Evolutionary conservation across 2,329 filamentous ascomycete species (phyloP).

Genomic region (Curvularia verruculosa): DNA sequence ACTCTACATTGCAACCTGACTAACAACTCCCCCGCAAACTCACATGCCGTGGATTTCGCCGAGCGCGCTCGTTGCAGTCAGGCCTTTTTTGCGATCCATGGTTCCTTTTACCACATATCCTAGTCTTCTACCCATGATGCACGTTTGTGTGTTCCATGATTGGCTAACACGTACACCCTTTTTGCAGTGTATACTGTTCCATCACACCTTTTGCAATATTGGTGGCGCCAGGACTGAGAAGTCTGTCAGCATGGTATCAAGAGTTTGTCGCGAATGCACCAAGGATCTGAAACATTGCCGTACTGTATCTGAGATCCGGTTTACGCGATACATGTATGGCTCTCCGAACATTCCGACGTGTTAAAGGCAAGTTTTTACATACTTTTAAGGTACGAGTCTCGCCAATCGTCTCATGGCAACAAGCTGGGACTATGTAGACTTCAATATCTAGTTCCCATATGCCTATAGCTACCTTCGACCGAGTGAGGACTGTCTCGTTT

Average conservation of each 20-base stretch:
- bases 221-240: not conserved
- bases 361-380: not conserved
- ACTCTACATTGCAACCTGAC: not conserved
- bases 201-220: not conserved
- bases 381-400: not conserved
- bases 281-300: not conserved
- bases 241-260: not conserved
- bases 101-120: not conserved
- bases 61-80: not conserved
- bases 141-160: not conserved
- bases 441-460: not conserved
- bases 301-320: not conserved
- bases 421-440: not conserved
- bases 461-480: not conserved
- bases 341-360: not conserved
- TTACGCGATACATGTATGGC: not conserved
- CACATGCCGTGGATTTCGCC: not conserved
- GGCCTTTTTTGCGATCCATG: not conserved
- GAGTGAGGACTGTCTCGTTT: not conserved
- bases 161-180: not conserved
- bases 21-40: not conserved
- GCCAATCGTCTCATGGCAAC: not conserved
- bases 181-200: not conserved
- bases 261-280: not conserved
- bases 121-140: not conserved